These are phyloP conservation scores for Capsella bursapastoris DNA, from an alignment of 345 rosid species.

Conservation along the genomic window DNA sequence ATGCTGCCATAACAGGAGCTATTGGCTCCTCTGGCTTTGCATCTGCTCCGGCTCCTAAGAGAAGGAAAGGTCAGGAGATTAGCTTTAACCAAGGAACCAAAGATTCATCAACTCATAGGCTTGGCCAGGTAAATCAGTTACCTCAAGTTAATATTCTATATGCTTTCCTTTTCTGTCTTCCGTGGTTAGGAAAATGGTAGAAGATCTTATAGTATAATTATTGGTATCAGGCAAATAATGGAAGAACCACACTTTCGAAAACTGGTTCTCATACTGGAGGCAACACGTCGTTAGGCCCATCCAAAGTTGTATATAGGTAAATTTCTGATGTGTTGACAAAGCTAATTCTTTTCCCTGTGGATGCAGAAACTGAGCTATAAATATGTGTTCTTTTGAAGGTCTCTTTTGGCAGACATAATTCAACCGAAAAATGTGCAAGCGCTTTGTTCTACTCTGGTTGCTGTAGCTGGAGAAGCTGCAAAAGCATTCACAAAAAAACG, in stretches of 20 bases:
- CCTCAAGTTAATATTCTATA: constrained; percentile 2
- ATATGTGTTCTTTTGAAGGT: constrained; percentile 58
- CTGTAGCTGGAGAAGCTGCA: constrained; percentile 70
- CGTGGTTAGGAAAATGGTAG: constrained; percentile 22
- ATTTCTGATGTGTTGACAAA: constrained; percentile 10
- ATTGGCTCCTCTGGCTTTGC: constrained; percentile 90
- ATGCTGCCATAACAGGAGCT: constrained; percentile 98
- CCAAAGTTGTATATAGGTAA: constrained; percentile 86
- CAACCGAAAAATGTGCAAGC: constrained; percentile 88
- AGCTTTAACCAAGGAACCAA: constrained; percentile 61
- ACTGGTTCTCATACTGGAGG: constrained; percentile 56
- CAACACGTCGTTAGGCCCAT: constrained; percentile 51
- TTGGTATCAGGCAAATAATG: constrained; percentile 60
- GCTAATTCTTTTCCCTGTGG: constrained; percentile 12
- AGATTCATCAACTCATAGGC: constrained; percentile 64
- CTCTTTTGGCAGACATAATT: constrained; percentile 89
- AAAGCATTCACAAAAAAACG: constrained; percentile 56
- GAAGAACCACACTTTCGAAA: constrained; percentile 45
- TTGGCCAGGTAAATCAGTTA: constrained; percentile 61
- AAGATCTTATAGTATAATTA: constrained; percentile 26
- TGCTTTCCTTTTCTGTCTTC: constrained; percentile 9
- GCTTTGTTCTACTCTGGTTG: constrained; percentile 91
- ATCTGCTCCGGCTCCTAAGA: constrained; percentile 70
- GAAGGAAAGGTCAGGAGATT: constrained; percentile 81
- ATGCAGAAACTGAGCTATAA: constrained; percentile 28